A percentile compares a stretch with the other conserved stretches of the same genome.
These are phyloP conservation scores for Ophiorrhiza pumila DNA, from an alignment of 257 asterid genomes.

Conservation along the genomic window DNA sequence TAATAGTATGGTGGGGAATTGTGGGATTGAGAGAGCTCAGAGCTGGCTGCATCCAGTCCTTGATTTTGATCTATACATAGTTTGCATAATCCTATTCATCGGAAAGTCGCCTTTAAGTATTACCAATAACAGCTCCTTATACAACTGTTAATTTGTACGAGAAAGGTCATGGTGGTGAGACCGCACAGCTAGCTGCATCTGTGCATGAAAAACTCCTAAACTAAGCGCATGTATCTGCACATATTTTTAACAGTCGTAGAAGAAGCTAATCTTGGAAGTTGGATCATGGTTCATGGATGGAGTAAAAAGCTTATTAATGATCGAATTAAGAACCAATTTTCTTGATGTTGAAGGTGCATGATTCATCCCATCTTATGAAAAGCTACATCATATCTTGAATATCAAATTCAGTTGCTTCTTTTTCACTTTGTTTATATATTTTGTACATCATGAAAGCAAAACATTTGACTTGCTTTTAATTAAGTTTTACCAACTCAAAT, in stretches of 20 bases:
- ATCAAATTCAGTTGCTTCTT: background rate
- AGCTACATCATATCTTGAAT: conserved; percentile 8
- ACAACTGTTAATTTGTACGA: background rate
- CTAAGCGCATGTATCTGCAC: too few species aligned
- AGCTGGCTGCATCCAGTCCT: background rate
- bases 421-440: too few species aligned
- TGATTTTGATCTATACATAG: background rate
- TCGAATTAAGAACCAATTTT: background rate
- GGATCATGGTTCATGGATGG: background rate
- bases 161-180: background rate
- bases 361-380: conserved; percentile 2
- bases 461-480: background rate
- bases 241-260: background rate
- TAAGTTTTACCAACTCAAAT: background rate
- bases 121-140: background rate
- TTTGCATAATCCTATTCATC: background rate
- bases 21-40: too few species aligned
- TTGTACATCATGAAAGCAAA: too few species aligned
- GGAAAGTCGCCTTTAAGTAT: conserved; percentile 3
- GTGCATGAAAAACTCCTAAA: background rate
- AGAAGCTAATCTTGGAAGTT: background rate
- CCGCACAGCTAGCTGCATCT: background rate
- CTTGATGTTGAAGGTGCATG: background rate
- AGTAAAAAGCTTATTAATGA: background rate
- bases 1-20: background rate